Evolutionary conservation across 148 eudicot species (phyloP).

Genomic region (Diospyros kaki): DNA sequence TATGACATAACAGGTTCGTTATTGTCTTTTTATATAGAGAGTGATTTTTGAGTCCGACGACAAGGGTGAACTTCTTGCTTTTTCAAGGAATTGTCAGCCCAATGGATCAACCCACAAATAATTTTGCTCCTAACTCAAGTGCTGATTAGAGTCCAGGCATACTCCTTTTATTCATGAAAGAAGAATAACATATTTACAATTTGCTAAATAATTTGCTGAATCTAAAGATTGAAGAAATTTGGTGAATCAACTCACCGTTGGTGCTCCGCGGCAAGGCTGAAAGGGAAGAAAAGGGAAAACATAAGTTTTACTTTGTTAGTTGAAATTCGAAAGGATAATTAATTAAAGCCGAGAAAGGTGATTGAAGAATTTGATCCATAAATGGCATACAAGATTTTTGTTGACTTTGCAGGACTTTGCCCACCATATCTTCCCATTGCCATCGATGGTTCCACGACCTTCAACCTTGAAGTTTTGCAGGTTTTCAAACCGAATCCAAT

Average conservation of each 20-base stretch:
- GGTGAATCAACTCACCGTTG: constrained; percentile 49
- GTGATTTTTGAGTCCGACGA: no score
- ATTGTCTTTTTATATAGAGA: no score
- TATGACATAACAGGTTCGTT: no score
- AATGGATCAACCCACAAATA: no score
- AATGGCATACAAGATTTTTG: constrained; percentile 34
- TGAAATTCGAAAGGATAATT: not conserved
- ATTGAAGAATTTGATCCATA: not conserved
- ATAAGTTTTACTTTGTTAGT: not conserved
- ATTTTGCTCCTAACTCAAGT: no score
- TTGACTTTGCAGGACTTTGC: constrained; percentile 64
- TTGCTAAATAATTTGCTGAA: not conserved
- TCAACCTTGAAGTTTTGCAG: constrained; percentile 39
- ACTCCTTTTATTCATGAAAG: not conserved
- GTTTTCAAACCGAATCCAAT: constrained; percentile 61
- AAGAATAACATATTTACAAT: not conserved
- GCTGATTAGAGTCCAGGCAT: no score
- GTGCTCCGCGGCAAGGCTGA: constrained; percentile 77
- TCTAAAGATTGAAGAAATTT: not conserved
- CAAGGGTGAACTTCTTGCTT: not conserved
- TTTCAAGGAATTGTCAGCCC: no score
- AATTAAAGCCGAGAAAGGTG: not conserved
- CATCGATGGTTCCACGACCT: constrained; percentile 80
- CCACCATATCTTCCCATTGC: constrained; percentile 87
- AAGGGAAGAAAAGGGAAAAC: not conserved